These are phyloP conservation scores for Barnettozyma vustinii DNA, from an alignment of 805 yeast species.

Conservation along the genomic window DNA sequence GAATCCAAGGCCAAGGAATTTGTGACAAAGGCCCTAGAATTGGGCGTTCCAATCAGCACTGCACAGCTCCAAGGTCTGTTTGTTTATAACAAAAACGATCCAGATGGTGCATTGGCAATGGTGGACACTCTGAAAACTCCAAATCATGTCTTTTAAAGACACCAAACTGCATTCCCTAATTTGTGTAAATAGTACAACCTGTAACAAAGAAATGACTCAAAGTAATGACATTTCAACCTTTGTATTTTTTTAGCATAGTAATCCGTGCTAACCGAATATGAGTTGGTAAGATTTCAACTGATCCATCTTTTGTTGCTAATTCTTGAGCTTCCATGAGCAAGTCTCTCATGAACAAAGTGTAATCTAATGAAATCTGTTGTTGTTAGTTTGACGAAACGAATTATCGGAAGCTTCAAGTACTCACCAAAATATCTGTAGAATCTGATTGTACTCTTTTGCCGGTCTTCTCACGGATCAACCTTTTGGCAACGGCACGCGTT, in stretches of 20 bases:
- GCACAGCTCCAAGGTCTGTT: constrained; percentile 95
- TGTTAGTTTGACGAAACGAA: not conserved
- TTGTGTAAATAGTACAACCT: not conserved
- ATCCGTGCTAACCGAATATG: constrained; percentile 36
- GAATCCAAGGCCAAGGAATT: constrained; percentile 46
- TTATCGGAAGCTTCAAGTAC: not conserved
- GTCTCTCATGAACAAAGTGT: constrained; percentile 39
- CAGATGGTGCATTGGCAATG: constrained; percentile 68
- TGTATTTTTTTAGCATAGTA: constrained; percentile 29
- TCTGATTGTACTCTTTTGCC: constrained; percentile 29
- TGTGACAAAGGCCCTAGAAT: constrained; percentile 33
- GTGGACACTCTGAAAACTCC: constrained; percentile 35
- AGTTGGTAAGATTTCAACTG: constrained; percentile 36
- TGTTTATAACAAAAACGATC: constrained; percentile 84
- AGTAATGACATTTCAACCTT: constrained; percentile 24
- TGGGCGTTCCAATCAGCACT: constrained; percentile 66
- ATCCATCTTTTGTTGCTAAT: constrained; percentile 35
- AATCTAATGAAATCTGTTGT: constrained; percentile 36
- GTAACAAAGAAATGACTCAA: not conserved
- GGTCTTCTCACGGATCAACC: constrained; percentile 22
- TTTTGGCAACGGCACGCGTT: constrained; percentile 15
- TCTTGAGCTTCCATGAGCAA: constrained; percentile 33
- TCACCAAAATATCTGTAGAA: constrained; percentile 34
- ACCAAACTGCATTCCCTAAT: not conserved
- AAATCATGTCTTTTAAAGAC: constrained; percentile 27